phyloP scores from a whole-genome alignment of 1,139 yeast genomes.

The Saccharomyces uvarum region DNA sequence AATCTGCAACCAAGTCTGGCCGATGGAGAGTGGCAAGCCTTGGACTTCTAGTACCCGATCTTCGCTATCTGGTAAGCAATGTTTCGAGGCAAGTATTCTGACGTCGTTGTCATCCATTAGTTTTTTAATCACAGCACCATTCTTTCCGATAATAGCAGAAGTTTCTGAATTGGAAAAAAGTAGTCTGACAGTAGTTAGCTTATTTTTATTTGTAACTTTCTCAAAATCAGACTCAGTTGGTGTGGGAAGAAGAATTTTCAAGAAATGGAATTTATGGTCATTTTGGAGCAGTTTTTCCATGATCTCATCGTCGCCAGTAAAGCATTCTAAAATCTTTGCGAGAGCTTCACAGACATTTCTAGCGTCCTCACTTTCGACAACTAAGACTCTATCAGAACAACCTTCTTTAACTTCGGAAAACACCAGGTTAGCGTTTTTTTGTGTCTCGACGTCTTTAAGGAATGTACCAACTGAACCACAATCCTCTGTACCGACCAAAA shows the following conservation, averaged over 20 bases:
- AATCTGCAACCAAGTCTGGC: slow-evolving; percentile 51
- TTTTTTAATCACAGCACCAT: slow-evolving; percentile 70
- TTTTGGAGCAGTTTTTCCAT: slow-evolving; percentile 5
- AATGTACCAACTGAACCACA: slow-evolving; percentile 83
- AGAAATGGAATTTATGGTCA: slow-evolving; percentile 25
- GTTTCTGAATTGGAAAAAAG: slow-evolving; percentile 78
- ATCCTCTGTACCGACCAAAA: slow-evolving; percentile 38
- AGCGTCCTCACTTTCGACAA: slow-evolving; percentile 65
- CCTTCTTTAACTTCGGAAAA: slow-evolving; percentile 75
- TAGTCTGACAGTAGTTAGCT: slow-evolving; percentile 43
- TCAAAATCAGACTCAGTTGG: slow-evolving; percentile 17
- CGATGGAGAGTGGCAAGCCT: slow-evolving; percentile 61
- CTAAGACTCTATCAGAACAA: slow-evolving; percentile 71
- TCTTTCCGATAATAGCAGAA: slow-evolving; percentile 84
- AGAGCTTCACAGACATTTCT: slow-evolving; percentile 65
- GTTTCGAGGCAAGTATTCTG: slow-evolving; percentile 80
- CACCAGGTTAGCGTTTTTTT: slow-evolving; percentile 75
- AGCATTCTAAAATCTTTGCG: slow-evolving; percentile 59
- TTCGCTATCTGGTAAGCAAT: slow-evolving; percentile 70
- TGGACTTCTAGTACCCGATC: slow-evolving; percentile 84
- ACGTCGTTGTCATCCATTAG: slow-evolving; percentile 62
- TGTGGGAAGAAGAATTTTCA: slow-evolving; percentile 26
- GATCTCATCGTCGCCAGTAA: slow-evolving; percentile 26
- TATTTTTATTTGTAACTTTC: slow-evolving; percentile 14
- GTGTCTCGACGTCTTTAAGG: slow-evolving; percentile 72